phyloP scores from a whole-genome alignment of 352 stramenopile species.

The Globisporangium spiculum region DNA sequence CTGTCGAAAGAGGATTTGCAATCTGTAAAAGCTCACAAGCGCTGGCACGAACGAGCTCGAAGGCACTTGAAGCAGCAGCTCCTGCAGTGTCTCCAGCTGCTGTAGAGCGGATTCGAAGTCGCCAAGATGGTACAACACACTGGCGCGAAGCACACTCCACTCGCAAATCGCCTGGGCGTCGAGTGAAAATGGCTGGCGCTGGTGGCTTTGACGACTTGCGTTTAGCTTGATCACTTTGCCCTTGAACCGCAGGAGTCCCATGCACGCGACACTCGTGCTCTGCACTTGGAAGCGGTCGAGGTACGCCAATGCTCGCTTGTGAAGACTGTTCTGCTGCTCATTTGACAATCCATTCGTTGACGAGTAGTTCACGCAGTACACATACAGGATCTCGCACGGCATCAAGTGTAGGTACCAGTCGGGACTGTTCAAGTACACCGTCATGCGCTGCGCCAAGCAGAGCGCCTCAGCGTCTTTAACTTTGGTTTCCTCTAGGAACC shows the following conservation, averaged over 20 bases:
- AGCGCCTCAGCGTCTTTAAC: slow-evolving; percentile 27
- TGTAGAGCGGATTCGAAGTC: slow-evolving; percentile 24
- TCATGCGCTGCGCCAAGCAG: slow-evolving; percentile 29
- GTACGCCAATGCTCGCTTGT: slow-evolving; percentile 14
- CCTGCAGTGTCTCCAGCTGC: slow-evolving; percentile 22
- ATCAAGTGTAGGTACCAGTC: slow-evolving; percentile 33
- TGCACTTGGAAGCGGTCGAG: slow-evolving; percentile 17
- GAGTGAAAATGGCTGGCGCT: neutral
- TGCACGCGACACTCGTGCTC: slow-evolving; percentile 6
- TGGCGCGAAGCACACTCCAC: slow-evolving; percentile 29
- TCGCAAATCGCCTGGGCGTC: slow-evolving; percentile 24
- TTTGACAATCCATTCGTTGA: neutral
- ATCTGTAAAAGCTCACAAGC: slow-evolving; percentile 36
- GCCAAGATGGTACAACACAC: slow-evolving; percentile 34
- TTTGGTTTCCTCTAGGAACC: slow-evolving; percentile 25
- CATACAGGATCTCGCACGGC: slow-evolving; percentile 38
- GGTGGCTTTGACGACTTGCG: neutral
- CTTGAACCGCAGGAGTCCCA: slow-evolving; percentile 10
- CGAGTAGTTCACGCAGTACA: slow-evolving; percentile 27
- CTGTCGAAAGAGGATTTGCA: slow-evolving; percentile 29
- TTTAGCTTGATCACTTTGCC: slow-evolving; percentile 22
- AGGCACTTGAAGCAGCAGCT: slow-evolving; percentile 14
- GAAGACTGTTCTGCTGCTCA: neutral
- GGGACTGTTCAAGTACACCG: slow-evolving; percentile 19
- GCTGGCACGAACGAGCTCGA: slow-evolving; percentile 29